These are phyloP conservation scores for Vaccinium darrowii DNA, from an alignment of 148 eudicot genomes.

Conservation along the genomic window DNA sequence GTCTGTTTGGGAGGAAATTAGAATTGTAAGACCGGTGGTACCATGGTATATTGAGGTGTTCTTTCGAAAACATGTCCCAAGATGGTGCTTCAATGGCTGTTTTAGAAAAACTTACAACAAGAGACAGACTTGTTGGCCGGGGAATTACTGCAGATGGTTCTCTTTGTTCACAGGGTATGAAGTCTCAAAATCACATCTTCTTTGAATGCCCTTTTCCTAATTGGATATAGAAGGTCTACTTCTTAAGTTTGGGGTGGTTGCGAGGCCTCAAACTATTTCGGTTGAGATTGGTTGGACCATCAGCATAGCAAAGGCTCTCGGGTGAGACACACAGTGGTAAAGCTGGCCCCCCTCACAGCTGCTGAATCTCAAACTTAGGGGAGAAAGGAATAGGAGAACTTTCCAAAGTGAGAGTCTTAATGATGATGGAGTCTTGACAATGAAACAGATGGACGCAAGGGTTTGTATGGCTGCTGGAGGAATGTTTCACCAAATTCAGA, in stretches of 20 bases:
- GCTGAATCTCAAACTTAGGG: neutral
- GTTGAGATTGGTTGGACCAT: slow-evolving; percentile 1
- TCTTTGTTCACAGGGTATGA: neutral
- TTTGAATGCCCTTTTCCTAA: neutral
- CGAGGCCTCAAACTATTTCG: neutral
- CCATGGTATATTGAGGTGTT: neutral
- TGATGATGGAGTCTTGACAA: neutral
- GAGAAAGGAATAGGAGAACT: neutral
- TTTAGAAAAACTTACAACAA: too few relatives aligned
- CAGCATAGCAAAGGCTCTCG: neutral
- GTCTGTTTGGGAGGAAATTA: neutral
- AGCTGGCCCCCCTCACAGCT: neutral
- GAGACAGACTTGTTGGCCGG: neutral
- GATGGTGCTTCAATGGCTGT: neutral
- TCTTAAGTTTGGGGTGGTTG: neutral
- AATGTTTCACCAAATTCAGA: neutral
- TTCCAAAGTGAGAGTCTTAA: neutral
- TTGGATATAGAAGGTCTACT: neutral
- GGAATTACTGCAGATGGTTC: neutral
- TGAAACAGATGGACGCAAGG: neutral
- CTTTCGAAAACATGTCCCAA: neutral
- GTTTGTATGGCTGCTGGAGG: neutral
- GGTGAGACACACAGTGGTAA: neutral
- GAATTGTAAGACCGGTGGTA: neutral
- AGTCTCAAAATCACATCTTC: neutral